A percentile compares a stretch with the other conserved stretches of the same genome.
phyloP scores from a whole-genome alignment of 371 early-diverging fungal genomes.

The Saksenaea vasiformis region DNA sequence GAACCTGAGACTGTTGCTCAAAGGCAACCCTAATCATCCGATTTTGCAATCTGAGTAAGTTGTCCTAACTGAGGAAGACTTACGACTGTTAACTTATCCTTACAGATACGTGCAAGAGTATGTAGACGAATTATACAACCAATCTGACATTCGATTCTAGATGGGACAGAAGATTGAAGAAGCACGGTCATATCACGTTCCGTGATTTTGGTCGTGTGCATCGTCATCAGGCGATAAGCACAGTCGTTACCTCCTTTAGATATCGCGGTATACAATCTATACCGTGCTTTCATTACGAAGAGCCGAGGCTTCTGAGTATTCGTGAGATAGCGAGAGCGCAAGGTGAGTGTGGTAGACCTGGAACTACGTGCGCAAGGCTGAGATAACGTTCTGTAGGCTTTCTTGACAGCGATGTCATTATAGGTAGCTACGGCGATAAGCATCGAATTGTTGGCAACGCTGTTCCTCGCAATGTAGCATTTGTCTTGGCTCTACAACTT shows the following conservation, averaged over 20 bases:
- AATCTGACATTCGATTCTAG: not conserved
- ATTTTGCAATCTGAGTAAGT: not conserved
- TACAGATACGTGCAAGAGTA: not conserved
- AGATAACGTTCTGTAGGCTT: slow-evolving; percentile 5
- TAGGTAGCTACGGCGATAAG: slow-evolving; percentile 6
- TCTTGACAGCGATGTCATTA: slow-evolving; percentile 14
- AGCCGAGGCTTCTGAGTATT: slow-evolving; percentile 1
- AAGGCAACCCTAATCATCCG: slow-evolving; percentile 6
- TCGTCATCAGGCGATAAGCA: not conserved
- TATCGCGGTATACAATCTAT: not conserved
- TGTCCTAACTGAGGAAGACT: not conserved
- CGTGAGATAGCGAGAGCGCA: slow-evolving; percentile 10
- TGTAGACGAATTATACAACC: not conserved
- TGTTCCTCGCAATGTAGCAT: slow-evolving; percentile 10
- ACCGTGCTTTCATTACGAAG: not conserved
- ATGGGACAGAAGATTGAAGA: not conserved
- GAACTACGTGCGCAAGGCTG: not conserved
- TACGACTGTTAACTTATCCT: not conserved
- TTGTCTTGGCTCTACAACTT: slow-evolving; percentile 9
- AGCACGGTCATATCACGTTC: not conserved
- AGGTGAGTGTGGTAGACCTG: not conserved
- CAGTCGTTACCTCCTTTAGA: not conserved
- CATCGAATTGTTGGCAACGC: slow-evolving; percentile 16
- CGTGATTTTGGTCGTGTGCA: not conserved
- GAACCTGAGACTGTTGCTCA: not conserved